A percentile compares a stretch with the other conserved stretches of the same genome.
phyloP scores from a whole-genome alignment of 169 alveolate species.

The Babesia bigemina region DNA sequence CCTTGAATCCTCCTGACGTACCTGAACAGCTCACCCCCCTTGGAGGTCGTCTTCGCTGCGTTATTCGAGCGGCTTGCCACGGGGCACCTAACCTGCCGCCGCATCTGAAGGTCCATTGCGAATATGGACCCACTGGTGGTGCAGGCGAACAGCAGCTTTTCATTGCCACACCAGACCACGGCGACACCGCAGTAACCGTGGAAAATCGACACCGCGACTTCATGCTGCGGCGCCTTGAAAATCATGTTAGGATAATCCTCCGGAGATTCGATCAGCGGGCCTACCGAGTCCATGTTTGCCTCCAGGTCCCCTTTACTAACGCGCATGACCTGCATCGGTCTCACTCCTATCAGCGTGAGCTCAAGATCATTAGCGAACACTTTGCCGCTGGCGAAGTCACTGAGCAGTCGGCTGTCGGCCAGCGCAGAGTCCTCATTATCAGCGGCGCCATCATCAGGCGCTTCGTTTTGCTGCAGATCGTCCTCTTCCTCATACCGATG shows the following conservation, averaged over 20 bases:
- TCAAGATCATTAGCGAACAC: conserved; percentile 49
- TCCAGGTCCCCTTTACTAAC: background rate
- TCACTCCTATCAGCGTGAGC: background rate
- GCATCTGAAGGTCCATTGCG: conserved; percentile 13
- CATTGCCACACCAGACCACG: background rate
- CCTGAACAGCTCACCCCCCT: conserved; percentile 7
- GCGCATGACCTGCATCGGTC: conserved; percentile 1
- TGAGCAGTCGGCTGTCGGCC: background rate
- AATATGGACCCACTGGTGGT: conserved; percentile 32
- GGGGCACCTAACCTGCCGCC: background rate
- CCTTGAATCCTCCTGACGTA: conserved; percentile 1
- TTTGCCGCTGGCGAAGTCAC: conserved; percentile 20
- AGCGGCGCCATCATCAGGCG: background rate
- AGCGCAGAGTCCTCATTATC: background rate
- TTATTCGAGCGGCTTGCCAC: background rate
- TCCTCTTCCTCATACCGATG: too few species aligned
- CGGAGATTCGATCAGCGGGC: conserved; percentile 56
- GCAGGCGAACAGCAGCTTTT: conserved; percentile 7
- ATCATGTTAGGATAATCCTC: conserved; percentile 33
- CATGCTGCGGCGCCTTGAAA: conserved; percentile 28
- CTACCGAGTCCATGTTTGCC: conserved; percentile 25
- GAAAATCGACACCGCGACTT: conserved; percentile 19
- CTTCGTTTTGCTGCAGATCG: too few species aligned
- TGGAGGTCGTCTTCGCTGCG: background rate
- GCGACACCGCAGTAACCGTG: conserved; percentile 64